These are phyloP conservation scores for Tricharina praecox DNA, from an alignment of 495 filamentous ascomycete species.

Conservation along the genomic window DNA sequence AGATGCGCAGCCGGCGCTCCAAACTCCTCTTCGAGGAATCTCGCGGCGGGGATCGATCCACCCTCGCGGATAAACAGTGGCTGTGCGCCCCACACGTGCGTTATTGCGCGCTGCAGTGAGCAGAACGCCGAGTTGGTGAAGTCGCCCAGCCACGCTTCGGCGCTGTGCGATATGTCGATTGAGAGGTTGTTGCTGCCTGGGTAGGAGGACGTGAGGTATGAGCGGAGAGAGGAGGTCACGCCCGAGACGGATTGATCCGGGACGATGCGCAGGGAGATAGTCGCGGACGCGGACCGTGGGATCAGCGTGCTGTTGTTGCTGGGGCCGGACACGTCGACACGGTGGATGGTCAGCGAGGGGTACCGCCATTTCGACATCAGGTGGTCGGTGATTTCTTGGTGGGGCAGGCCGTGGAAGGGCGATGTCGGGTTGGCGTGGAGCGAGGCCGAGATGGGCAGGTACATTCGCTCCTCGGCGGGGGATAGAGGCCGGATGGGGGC, in stretches of 20 bases:
- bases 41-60: constrained; percentile 78
- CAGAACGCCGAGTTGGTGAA: constrained; percentile 79
- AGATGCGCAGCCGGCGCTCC: constrained; percentile 80
- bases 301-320: constrained; percentile 72
- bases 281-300: constrained; percentile 65
- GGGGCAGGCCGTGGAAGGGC: background rate
- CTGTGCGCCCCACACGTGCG: constrained; percentile 59
- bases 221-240: constrained; percentile 47
- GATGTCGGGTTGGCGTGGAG: constrained; percentile 6
- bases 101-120: constrained; percentile 72
- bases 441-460: constrained; percentile 59
- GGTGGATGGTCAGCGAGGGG: constrained; percentile 81
- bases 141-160: constrained; percentile 91
- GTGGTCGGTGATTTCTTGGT: constrained; percentile 22
- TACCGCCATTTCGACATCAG: constrained; percentile 94
- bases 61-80: constrained; percentile 91
- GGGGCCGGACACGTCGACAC: constrained; percentile 74
- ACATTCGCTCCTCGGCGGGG: constrained; percentile 58
- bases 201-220: constrained; percentile 57
- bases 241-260: constrained; percentile 71
- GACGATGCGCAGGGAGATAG: constrained; percentile 78
- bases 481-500: constrained; percentile 63
- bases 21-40: constrained; percentile 92
- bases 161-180: constrained; percentile 74
- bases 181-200: constrained; percentile 51